Evolutionary conservation across 1,284 basidiomycete species (phyloP).

Genomic region (Macrocystidia cucumis): DNA sequence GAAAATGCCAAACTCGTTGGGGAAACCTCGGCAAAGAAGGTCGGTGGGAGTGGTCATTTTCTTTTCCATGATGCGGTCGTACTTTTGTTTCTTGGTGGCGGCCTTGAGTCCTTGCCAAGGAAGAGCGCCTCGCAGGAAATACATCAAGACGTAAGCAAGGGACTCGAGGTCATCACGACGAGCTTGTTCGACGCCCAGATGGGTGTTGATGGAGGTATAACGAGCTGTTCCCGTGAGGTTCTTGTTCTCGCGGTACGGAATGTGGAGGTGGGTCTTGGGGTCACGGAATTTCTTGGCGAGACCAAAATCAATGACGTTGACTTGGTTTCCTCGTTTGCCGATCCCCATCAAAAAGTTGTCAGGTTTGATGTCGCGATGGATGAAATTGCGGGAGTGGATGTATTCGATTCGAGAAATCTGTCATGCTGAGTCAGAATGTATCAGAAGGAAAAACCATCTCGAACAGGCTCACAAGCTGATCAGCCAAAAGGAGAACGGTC

Average conservation of each 20-base stretch:
- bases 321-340: slow-evolving; percentile 98
- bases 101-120: slow-evolving; percentile 99
- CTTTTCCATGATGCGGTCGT: slow-evolving; percentile 99
- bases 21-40: slow-evolving; percentile 92
- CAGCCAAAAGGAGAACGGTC: slow-evolving; percentile 94
- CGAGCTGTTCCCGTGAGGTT: slow-evolving; percentile 98
- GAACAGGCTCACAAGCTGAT: slow-evolving; percentile 83
- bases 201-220: slow-evolving; percentile 99
- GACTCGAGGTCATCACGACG: slow-evolving; percentile 96
- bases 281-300: slow-evolving; percentile 99
- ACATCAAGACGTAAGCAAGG: slow-evolving; percentile 96
- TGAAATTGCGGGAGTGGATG: slow-evolving; percentile 99
- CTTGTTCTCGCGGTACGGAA: slow-evolving; percentile 99
- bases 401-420: slow-evolving; percentile 99
- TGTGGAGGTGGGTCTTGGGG: slow-evolving; percentile 98
- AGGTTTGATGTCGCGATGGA: slow-evolving; percentile 99
- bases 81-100: slow-evolving; percentile 99
- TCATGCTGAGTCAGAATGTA: slow-evolving; percentile 11
- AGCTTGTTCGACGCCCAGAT: slow-evolving; percentile 95
- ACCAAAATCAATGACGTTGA: slow-evolving; percentile 99
- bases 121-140: slow-evolving; percentile 93
- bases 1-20: slow-evolving; percentile 97
- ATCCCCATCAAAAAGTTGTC: slow-evolving; percentile 99
- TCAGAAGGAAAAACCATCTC: slow-evolving; percentile 9
- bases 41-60: slow-evolving; percentile 99